Percentiles rank a stretch among this genome's conserved stretches.
These are phyloP conservation scores for Apiotrichum mycotoxinovorans DNA, from an alignment of 1,284 basidiomycete species.

Conservation along the genomic window DNA sequence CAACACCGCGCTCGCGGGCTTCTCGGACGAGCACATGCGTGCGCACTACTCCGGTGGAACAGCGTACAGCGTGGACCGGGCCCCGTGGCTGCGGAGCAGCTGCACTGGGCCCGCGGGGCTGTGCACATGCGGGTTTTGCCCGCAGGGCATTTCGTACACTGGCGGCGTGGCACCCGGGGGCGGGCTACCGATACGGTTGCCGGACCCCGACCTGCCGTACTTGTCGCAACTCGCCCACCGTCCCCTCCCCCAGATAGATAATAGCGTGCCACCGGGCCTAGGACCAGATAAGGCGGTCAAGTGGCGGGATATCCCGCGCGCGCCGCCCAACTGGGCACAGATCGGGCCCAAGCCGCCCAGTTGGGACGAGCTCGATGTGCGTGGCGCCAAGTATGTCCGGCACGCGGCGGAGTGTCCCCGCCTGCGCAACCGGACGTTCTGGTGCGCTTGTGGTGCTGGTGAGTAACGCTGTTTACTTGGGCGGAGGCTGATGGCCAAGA, in stretches of 20 bases:
- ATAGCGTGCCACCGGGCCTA: neutral
- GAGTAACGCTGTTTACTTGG: too few relatives aligned
- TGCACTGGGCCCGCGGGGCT: neutral
- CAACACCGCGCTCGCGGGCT: neutral
- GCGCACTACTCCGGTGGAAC: neutral
- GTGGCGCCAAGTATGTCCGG: neutral
- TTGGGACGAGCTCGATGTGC: neutral
- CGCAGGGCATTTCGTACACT: neutral
- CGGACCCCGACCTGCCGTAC: neutral
- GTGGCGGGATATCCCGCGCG: neutral
- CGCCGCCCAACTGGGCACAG: neutral
- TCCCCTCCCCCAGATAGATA: neutral
- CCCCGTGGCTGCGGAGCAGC: neutral
- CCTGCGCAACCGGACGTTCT: neutral
- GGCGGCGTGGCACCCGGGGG: neutral
- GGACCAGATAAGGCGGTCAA: neutral
- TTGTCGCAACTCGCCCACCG: neutral
- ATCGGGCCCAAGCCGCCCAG: neutral
- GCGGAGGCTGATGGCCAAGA: too few relatives aligned
- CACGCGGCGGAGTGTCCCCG: neutral
- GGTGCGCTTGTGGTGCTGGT: neutral
- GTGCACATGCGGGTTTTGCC: neutral
- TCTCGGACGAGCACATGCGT: neutral
- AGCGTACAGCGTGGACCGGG: neutral
- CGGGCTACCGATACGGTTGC: neutral